Conservation (phyloP, 306 rosid species). For the Quercus cerris region DNA sequence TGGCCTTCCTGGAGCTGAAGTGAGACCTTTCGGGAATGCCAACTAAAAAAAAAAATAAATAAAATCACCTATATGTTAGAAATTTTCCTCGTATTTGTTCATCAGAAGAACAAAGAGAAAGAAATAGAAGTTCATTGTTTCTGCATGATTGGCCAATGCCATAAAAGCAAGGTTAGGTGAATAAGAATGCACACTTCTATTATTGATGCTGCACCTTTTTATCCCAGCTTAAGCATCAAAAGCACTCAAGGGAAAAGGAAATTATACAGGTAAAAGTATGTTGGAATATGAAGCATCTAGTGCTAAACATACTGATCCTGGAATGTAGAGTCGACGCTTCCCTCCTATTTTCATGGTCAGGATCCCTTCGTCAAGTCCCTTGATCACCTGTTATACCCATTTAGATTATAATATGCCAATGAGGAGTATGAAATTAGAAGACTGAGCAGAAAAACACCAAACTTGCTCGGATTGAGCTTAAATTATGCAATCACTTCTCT, state of each 20-base stretch:
- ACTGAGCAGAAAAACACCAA: background rate
- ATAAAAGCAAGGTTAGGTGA: background rate
- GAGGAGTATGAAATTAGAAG: background rate
- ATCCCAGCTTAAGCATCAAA: background rate
- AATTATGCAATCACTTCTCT: background rate
- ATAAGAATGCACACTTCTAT: background rate
- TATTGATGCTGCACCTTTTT: background rate
- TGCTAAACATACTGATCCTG: slow-evolving; percentile 73
- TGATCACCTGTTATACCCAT: slow-evolving; percentile 72
- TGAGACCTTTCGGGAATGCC: slow-evolving; percentile 96
- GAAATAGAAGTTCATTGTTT: slow-evolving; percentile 6
- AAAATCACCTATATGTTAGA: background rate
- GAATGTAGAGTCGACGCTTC: slow-evolving; percentile 85
- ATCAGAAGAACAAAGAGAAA: background rate
- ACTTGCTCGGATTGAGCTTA: background rate
- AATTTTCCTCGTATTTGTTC: background rate
- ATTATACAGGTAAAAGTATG: background rate
- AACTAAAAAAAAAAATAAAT: slow-evolving; percentile 51
- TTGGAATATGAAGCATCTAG: slow-evolving; percentile 8
- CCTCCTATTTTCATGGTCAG: slow-evolving; percentile 88
- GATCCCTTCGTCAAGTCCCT: slow-evolving; percentile 96
- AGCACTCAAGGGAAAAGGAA: background rate
- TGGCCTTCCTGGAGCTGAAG: slow-evolving; percentile 97
- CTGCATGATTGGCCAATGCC: background rate
- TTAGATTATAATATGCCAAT: slow-evolving; percentile 8